These are phyloP conservation scores for Xylaria polymorpha DNA, from an alignment of 2,329 filamentous ascomycete species.

Conservation along the genomic window DNA sequence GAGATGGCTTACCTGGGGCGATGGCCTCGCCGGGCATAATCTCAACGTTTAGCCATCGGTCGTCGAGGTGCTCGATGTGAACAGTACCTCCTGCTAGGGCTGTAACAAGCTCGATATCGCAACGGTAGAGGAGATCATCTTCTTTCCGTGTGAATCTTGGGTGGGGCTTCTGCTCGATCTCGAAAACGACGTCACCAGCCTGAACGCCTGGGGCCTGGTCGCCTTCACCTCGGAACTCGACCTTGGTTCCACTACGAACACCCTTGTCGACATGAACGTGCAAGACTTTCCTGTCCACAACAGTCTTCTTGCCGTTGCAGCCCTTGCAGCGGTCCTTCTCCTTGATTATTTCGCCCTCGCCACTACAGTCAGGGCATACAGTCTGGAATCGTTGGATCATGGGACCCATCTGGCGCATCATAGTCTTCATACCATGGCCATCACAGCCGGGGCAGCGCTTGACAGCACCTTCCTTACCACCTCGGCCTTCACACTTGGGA, in stretches of 20 bases:
- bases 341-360: conserved; percentile 95
- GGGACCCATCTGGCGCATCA: conserved; percentile 99
- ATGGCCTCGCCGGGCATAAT: conserved; percentile 96
- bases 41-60: conserved; percentile 93
- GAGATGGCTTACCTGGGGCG: conserved; percentile 76
- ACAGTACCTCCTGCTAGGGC: conserved; percentile 92
- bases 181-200: conserved; percentile 96
- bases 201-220: conserved; percentile 94
- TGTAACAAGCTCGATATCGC: conserved; percentile 94
- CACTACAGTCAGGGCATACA: conserved; percentile 97
- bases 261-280: conserved; percentile 98
- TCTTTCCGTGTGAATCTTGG: conserved; percentile 93
- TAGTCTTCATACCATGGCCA: conserved; percentile 97
- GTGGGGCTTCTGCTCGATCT: conserved; percentile 99
- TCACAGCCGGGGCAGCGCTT: conserved; percentile 92
- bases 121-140: conserved; percentile 94
- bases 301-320: conserved; percentile 97
- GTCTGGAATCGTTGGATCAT: conserved; percentile 99
- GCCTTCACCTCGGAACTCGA: conserved; percentile 96
- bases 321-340: conserved; percentile 98
- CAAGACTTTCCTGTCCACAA: conserved; percentile 96
- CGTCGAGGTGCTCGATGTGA: conserved; percentile 95
- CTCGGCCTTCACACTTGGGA: conserved; percentile 90
- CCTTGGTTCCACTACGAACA: conserved; percentile 92
- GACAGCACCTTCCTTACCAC: conserved; percentile 97